Evolutionary conservation across 768 basidiomycete species (phyloP).

Genomic region (Goffeauzyma gilvescens): DNA sequence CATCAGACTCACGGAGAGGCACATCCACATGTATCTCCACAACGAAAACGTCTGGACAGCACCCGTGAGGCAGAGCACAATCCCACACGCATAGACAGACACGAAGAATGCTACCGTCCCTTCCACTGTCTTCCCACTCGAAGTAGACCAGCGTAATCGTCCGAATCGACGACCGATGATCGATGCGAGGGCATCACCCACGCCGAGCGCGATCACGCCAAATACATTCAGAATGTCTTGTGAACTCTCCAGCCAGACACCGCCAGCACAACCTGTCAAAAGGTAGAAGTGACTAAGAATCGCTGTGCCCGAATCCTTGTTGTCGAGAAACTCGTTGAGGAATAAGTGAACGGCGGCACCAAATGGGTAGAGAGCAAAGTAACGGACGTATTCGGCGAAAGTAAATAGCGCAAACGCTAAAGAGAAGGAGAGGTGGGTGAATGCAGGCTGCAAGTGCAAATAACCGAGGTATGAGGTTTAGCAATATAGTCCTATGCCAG

Average conservation of each 20-base stretch:
- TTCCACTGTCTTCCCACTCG: slow-evolving; percentile 72
- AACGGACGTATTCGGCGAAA: slow-evolving; percentile 92
- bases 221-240: slow-evolving; percentile 49
- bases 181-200: slow-evolving; percentile 88
- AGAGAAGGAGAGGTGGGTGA: slow-evolving; percentile 85
- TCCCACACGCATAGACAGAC: slow-evolving; percentile 52
- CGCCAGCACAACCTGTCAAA: slow-evolving; percentile 80
- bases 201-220: slow-evolving; percentile 69
- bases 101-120: slow-evolving; percentile 64
- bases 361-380: slow-evolving; percentile 94
- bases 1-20: slow-evolving; percentile 49
- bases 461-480: background rate
- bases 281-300: slow-evolving; percentile 96
- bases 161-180: slow-evolving; percentile 76
- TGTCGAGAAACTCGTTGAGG: slow-evolving; percentile 91
- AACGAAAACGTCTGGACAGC: slow-evolving; percentile 61
- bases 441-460: slow-evolving; percentile 53
- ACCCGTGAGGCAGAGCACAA: slow-evolving; percentile 51
- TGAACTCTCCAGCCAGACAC: slow-evolving; percentile 73
- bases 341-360: slow-evolving; percentile 84
- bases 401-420: slow-evolving; percentile 86
- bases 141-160: slow-evolving; percentile 60
- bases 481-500: background rate
- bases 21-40: slow-evolving; percentile 45
- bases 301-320: slow-evolving; percentile 83